phyloP scores from a whole-genome alignment of 306 rosid genomes.

The barrel medic (Medicago truncatula) region MtrunA17r5.0-ANR NC_053045.1:56349501-56350000 shows the following conservation, averaged over 20 bases:
- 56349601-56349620: too few species aligned
- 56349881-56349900: slow-evolving; percentile 87
- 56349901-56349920: slow-evolving; percentile 16
- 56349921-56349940: slow-evolving; percentile 29
- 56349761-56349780: slow-evolving; percentile 92
- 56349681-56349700: too few species aligned
- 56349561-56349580: too few species aligned
- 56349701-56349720: slow-evolving; percentile 82
- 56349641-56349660: too few species aligned
- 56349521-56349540: too few species aligned
- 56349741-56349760: slow-evolving; percentile 55
- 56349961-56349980: not conserved
- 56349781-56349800: slow-evolving; percentile 82
- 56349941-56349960: slow-evolving; percentile 6
- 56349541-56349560: too few species aligned
- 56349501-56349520: slow-evolving; percentile 74
- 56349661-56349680: too few species aligned
- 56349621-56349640: too few species aligned
- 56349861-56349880: slow-evolving; percentile 61
- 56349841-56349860: slow-evolving; percentile 60
- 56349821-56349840: slow-evolving; percentile 84
- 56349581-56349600: too few species aligned
- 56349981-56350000: not conserved
- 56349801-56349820: slow-evolving; percentile 90
- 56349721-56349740: slow-evolving; percentile 66